A percentile compares a stretch with the other conserved stretches of the same genome.
Conservation (phyloP, 495 filamentous ascomycete genomes). For the Neurospora sp. region DNA sequence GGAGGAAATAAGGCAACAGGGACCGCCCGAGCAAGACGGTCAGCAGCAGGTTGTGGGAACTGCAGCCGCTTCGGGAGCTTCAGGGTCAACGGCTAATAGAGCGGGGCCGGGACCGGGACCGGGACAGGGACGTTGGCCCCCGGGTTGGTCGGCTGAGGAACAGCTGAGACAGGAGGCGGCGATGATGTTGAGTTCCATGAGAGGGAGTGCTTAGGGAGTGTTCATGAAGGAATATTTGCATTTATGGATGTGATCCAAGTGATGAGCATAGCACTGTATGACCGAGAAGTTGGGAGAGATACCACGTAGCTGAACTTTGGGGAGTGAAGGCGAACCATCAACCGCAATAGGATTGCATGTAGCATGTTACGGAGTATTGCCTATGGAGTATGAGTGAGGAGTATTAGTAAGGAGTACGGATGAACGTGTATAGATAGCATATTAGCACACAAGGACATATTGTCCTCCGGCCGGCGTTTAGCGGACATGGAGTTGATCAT, state of each 20-base stretch:
- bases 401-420: too few relatives aligned
- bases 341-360: too few relatives aligned
- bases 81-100: background rate
- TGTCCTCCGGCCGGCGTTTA: too few relatives aligned
- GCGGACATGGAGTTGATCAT: too few relatives aligned
- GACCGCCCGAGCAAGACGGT: background rate
- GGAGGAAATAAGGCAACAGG: background rate
- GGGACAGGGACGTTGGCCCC: background rate
- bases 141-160: slow-evolving; percentile 12
- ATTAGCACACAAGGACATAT: too few relatives aligned
- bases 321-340: too few relatives aligned
- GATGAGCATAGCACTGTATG: background rate
- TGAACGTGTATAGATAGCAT: too few relatives aligned
- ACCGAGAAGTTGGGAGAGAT: too few relatives aligned
- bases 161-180: slow-evolving; percentile 18
- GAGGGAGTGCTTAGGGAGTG: slow-evolving; percentile 1
- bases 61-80: background rate
- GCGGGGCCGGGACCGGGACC: background rate
- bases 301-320: too few relatives aligned
- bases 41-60: background rate
- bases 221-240: background rate
- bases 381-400: too few relatives aligned
- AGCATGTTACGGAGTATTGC: too few relatives aligned
- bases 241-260: background rate
- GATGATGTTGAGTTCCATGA: slow-evolving; percentile 10